These are phyloP conservation scores for Xylaria flabelliformis DNA, from an alignment of 495 filamentous ascomycete species.

Conservation along the genomic window DNA sequence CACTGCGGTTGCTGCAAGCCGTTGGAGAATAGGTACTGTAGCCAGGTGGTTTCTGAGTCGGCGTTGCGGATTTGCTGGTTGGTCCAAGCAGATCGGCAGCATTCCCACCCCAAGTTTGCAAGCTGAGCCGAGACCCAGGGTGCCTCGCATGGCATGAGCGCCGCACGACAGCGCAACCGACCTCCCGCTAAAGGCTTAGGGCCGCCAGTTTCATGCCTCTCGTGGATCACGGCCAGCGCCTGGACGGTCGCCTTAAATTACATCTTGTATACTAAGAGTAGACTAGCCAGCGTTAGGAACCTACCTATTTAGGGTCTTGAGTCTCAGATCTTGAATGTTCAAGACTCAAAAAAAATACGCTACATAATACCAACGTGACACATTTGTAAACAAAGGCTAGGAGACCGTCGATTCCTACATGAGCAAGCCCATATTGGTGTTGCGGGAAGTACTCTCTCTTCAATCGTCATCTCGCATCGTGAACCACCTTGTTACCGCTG, in stretches of 20 bases:
- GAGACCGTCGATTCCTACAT: neutral
- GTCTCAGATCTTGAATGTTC: neutral
- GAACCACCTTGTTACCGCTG: neutral
- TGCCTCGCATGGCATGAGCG: constrained; percentile 14
- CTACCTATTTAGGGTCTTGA: constrained; percentile 10
- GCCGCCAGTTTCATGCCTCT: constrained; percentile 23
- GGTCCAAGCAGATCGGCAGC: constrained; percentile 23
- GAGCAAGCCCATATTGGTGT: neutral
- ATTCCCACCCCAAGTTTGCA: constrained; percentile 19
- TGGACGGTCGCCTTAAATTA: neutral
- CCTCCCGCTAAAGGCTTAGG: constrained; percentile 24
- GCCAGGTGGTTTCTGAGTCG: constrained; percentile 24
- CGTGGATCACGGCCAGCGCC: neutral
- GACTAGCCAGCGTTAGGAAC: neutral
- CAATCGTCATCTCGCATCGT: constrained; percentile 16
- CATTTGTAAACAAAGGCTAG: neutral
- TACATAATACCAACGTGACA: neutral
- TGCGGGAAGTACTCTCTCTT: neutral
- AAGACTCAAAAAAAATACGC: neutral
- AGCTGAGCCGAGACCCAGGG: constrained; percentile 19
- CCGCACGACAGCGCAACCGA: neutral
- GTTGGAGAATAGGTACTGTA: constrained; percentile 13
- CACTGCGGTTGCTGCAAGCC: constrained; percentile 1
- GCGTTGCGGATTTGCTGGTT: constrained; percentile 12
- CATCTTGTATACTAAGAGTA: neutral